Percentiles rank a stretch among this genome's conserved stretches.
These are phyloP conservation scores for Geotrichum siamense DNA, from an alignment of 1,139 yeast species.

Conservation along the genomic window DNA sequence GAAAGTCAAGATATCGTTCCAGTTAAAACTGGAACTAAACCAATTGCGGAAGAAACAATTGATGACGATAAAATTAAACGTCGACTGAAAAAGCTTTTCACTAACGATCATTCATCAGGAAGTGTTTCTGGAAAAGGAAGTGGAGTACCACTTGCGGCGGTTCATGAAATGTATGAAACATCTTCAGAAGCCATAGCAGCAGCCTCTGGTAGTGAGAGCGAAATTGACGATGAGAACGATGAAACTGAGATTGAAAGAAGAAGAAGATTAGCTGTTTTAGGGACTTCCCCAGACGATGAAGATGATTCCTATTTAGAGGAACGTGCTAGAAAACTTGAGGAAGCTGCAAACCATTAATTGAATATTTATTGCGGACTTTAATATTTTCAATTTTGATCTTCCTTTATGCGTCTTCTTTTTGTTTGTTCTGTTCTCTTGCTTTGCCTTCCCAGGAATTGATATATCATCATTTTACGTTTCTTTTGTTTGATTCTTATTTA, in stretches of 20 bases:
- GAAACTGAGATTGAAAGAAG: constrained; percentile 68
- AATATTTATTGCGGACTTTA: not conserved
- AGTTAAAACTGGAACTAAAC: constrained; percentile 3
- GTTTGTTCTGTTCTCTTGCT: no score
- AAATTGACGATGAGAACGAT: constrained; percentile 14
- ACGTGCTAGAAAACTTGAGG: not conserved
- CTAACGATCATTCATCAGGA: not conserved
- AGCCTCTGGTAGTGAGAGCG: not conserved
- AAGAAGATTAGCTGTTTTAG: constrained; percentile 59
- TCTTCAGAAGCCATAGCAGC: not conserved
- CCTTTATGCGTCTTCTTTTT: no score
- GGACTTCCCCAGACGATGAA: not conserved
- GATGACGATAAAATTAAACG: constrained; percentile 9
- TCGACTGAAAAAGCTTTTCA: constrained; percentile 4
- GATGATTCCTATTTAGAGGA: not conserved
- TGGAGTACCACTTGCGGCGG: no score
- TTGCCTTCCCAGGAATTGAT: no score
- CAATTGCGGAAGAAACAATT: constrained; percentile 4
- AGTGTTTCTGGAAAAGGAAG: not conserved
- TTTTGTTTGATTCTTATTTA: no score
- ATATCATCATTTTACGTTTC: no score
- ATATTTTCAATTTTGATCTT: no score
- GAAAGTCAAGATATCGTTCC: constrained; percentile 7
- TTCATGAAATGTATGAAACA: no score
- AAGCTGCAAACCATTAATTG: not conserved